Evolutionary conservation across 805 yeast species (phyloP).

Genomic region (Pichia insulana): DNA sequence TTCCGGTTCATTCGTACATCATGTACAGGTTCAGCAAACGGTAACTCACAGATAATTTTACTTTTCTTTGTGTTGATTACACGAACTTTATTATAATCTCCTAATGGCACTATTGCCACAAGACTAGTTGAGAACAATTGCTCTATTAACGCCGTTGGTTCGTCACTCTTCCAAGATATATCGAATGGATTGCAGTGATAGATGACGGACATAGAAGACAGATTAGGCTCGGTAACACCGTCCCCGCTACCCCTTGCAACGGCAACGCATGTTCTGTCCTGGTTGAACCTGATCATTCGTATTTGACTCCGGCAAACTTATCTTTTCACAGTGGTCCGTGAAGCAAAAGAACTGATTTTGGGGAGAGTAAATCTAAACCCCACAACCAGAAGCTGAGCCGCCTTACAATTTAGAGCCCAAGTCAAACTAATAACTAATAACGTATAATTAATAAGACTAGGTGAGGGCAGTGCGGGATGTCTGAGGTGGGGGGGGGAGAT

Average conservation of each 20-base stretch:
- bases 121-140: conserved; percentile 88
- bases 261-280: conserved; percentile 77
- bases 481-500: too few species aligned
- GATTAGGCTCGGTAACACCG: too few species aligned
- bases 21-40: conserved; percentile 70
- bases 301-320: too few species aligned
- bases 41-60: conserved; percentile 72
- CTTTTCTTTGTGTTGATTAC: conserved; percentile 77
- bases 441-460: too few species aligned
- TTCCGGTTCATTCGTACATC: conserved; percentile 74
- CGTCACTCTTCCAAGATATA: conserved; percentile 42
- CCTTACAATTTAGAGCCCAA: too few species aligned
- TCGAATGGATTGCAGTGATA: conserved; percentile 88
- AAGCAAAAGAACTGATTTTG: too few species aligned
- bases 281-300: conserved; percentile 57
- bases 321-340: too few species aligned
- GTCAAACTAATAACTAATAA: too few species aligned
- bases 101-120: conserved; percentile 56
- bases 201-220: conserved; percentile 61
- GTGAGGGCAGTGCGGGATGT: too few species aligned
- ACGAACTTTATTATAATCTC: conserved; percentile 58
- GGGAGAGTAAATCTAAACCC: too few species aligned
- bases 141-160: conserved; percentile 64
- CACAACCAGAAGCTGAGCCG: too few species aligned
- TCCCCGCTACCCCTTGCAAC: conserved; percentile 49